These are phyloP conservation scores for Rhizoclosmatium globosum DNA, from an alignment of 192 early-diverging fungal genomes.

Conservation along the genomic window DNA sequence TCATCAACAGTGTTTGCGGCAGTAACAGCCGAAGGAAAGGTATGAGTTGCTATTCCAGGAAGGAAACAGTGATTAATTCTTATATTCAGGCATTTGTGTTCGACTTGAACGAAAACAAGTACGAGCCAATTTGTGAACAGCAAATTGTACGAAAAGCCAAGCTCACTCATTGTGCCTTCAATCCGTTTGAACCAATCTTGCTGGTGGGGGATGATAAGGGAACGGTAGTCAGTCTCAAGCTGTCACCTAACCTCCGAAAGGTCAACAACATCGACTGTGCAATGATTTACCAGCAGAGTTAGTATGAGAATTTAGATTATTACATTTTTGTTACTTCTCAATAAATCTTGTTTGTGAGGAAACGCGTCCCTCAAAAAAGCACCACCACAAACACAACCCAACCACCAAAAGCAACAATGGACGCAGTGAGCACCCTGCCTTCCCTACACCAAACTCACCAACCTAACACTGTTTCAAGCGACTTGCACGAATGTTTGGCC, in stretches of 20 bases:
- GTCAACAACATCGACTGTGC: slow-evolving; percentile 38
- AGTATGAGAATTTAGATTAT: neutral
- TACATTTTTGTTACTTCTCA: no score
- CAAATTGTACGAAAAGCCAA: slow-evolving; percentile 66
- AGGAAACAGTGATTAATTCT: no score
- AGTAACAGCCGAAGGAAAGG: slow-evolving; percentile 67
- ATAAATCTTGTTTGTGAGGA: no score
- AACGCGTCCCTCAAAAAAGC: no score
- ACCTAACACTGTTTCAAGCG: slow-evolving; percentile 22
- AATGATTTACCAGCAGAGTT: slow-evolving; percentile 13
- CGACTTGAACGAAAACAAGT: slow-evolving; percentile 70
- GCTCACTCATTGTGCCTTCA: slow-evolving; percentile 68
- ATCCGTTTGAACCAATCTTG: slow-evolving; percentile 66
- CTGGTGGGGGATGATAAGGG: slow-evolving; percentile 70
- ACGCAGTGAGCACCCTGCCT: no score
- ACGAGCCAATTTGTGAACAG: slow-evolving; percentile 70
- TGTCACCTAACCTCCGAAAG: slow-evolving; percentile 62
- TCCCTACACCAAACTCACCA: no score
- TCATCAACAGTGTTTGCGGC: slow-evolving; percentile 70
- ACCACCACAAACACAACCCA: no score
- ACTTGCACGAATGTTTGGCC: slow-evolving; percentile 52
- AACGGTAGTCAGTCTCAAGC: slow-evolving; percentile 58
- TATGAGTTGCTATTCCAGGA: slow-evolving; percentile 31
- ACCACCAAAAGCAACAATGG: no score
- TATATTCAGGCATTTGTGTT: slow-evolving; percentile 58